A percentile compares a stretch with the other conserved stretches of the same genome.
Evolutionary conservation across 2,329 filamentous ascomycete genomes (phyloP).

Genomic region (Monosporascus cannonballus): DNA sequence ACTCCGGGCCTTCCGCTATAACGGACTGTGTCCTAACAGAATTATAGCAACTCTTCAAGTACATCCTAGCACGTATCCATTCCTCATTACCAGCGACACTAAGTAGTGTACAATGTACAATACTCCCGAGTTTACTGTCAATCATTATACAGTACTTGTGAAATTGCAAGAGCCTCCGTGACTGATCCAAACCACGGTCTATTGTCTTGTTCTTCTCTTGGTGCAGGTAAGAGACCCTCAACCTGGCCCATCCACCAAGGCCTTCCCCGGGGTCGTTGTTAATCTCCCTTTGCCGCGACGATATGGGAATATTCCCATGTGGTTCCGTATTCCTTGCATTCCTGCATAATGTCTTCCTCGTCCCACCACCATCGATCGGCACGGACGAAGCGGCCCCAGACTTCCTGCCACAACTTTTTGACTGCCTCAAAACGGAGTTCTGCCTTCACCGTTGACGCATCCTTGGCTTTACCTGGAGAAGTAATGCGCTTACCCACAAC

Average conservation of each 20-base stretch:
- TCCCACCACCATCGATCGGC: constrained; percentile 58
- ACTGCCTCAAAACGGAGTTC: constrained; percentile 38
- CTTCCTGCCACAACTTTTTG: constrained; percentile 53
- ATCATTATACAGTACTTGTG: too few relatives aligned
- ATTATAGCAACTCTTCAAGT: not conserved
- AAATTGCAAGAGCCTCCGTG: not conserved
- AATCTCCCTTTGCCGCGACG: constrained; percentile 43
- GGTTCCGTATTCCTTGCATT: constrained; percentile 48
- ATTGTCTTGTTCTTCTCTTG: not conserved
- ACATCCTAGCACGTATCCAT: not conserved
- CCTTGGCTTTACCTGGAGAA: constrained; percentile 11
- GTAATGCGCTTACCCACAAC: constrained; percentile 29
- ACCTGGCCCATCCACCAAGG: not conserved
- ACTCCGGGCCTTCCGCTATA: not conserved
- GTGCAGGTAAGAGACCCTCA: not conserved
- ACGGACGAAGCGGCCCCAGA: constrained; percentile 50
- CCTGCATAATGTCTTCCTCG: constrained; percentile 44
- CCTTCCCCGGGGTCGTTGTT: constrained; percentile 1
- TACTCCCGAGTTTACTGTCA: not conserved
- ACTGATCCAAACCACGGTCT: not conserved
- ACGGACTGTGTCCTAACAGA: not conserved
- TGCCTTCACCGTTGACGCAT: constrained; percentile 30
- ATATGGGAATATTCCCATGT: constrained; percentile 55
- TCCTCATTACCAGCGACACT: not conserved
- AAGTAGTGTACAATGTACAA: not conserved